phyloP scores from a whole-genome alignment of 2,329 filamentous ascomycete species.

The Lecanicillium sp. region DNA sequence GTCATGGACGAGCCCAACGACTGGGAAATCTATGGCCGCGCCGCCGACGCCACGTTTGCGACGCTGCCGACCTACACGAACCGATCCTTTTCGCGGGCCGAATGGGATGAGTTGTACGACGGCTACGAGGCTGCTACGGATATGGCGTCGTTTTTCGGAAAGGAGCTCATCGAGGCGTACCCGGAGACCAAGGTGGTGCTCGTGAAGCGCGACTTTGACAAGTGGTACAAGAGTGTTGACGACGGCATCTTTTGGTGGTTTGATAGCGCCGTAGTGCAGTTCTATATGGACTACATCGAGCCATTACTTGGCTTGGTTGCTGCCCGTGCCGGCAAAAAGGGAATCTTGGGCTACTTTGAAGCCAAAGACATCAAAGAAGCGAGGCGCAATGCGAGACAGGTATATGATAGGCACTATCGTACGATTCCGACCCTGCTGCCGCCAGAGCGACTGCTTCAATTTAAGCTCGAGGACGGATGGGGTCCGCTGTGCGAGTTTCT shows the following conservation, averaged over 20 bases:
- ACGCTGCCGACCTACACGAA: constrained; percentile 4
- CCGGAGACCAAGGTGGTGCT: background rate
- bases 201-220: background rate
- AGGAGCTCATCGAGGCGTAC: constrained; percentile 57
- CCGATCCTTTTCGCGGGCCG: background rate
- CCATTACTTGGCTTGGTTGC: constrained; percentile 24
- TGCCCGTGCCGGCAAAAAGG: constrained; percentile 15
- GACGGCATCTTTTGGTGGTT: too few species aligned
- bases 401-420: constrained; percentile 16
- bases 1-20: constrained; percentile 15
- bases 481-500: constrained; percentile 25
- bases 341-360: constrained; percentile 19
- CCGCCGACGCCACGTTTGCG: constrained; percentile 4
- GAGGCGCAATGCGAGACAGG: constrained; percentile 12
- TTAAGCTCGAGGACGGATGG: constrained; percentile 26
- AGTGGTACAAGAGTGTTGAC: background rate
- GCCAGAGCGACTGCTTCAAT: constrained; percentile 24
- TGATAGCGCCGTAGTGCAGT: background rate
- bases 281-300: constrained; percentile 16
- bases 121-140: background rate
- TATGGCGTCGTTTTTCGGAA: constrained; percentile 48
- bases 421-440: constrained; percentile 21
- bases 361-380: constrained; percentile 15
- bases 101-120: constrained; percentile 8
- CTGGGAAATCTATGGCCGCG: constrained; percentile 16